phyloP scores from a whole-genome alignment of 805 yeast species.

The Kodamaea kaohsiungensis region DNA sequence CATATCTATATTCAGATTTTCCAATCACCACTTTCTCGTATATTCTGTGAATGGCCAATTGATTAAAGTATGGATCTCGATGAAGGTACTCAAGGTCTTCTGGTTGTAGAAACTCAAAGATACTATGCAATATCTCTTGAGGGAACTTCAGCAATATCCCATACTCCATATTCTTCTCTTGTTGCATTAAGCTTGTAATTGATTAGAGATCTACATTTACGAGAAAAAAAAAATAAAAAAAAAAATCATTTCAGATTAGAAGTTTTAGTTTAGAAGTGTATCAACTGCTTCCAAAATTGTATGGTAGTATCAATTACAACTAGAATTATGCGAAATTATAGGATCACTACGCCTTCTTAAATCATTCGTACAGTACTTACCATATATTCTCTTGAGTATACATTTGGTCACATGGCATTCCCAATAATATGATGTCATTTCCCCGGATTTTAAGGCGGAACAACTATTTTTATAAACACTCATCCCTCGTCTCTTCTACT shows the following conservation, averaged over 20 bases:
- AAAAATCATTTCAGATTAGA: too few relatives aligned
- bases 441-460: conserved; percentile 1
- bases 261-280: too few relatives aligned
- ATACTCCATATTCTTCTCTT: neutral
- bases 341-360: too few relatives aligned
- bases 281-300: too few relatives aligned
- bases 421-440: neutral
- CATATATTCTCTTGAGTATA: too few relatives aligned
- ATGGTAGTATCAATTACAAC: too few relatives aligned
- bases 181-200: too few relatives aligned
- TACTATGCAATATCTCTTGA: neutral
- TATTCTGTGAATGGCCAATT: neutral
- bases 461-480: neutral
- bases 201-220: neutral
- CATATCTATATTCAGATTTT: neutral
- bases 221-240: neutral
- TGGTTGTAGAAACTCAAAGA: neutral
- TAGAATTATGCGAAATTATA: too few relatives aligned
- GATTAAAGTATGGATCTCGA: neutral
- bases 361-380: too few relatives aligned
- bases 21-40: neutral
- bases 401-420: neutral
- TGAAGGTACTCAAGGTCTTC: neutral
- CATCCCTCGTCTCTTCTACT: conserved; percentile 1
- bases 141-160: neutral